These are phyloP conservation scores for Mycena leptocephala DNA, from an alignment of 768 basidiomycete species.

Conservation along the genomic window DNA sequence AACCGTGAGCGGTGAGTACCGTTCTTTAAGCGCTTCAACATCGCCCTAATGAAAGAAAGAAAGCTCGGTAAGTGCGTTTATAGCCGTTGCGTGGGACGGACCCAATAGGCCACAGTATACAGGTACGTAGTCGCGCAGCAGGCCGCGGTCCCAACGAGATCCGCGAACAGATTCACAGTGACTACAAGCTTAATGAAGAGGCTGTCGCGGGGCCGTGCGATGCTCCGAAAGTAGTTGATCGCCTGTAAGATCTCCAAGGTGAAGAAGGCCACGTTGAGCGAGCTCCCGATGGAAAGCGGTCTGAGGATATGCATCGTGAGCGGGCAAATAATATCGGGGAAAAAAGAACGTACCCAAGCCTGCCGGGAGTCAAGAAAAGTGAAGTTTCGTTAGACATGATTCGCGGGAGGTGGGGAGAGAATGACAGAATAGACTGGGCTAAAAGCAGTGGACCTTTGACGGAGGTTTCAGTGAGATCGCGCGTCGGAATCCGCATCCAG, in stretches of 20 bases:
- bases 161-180: slow-evolving; percentile 6
- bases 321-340: not conserved
- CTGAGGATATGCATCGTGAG: not conserved
- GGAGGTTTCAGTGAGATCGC: slow-evolving; percentile 19
- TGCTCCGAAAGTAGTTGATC: slow-evolving; percentile 18
- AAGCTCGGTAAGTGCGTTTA: not conserved
- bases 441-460: not conserved
- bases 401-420: not conserved
- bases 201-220: slow-evolving; percentile 8
- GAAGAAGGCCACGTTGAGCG: slow-evolving; percentile 10
- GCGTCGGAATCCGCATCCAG: slow-evolving; percentile 9
- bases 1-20: slow-evolving; percentile 12
- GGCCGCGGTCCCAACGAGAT: slow-evolving; percentile 20
- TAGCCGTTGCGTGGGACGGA: not conserved
- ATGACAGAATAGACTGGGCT: not conserved
- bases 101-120: slow-evolving; percentile 16
- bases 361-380: slow-evolving; percentile 18
- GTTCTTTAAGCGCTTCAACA: not conserved
- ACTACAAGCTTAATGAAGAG: slow-evolving; percentile 25
- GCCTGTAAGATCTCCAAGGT: slow-evolving; percentile 5
- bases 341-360: slow-evolving; percentile 4
- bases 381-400: slow-evolving; percentile 17
- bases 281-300: slow-evolving; percentile 20
- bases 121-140: slow-evolving; percentile 23
- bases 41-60: slow-evolving; percentile 2